Base-by-base conservation (phyloP, 495 filamentous ascomycete species). In the Aspergillus olivimuriae region DNA sequence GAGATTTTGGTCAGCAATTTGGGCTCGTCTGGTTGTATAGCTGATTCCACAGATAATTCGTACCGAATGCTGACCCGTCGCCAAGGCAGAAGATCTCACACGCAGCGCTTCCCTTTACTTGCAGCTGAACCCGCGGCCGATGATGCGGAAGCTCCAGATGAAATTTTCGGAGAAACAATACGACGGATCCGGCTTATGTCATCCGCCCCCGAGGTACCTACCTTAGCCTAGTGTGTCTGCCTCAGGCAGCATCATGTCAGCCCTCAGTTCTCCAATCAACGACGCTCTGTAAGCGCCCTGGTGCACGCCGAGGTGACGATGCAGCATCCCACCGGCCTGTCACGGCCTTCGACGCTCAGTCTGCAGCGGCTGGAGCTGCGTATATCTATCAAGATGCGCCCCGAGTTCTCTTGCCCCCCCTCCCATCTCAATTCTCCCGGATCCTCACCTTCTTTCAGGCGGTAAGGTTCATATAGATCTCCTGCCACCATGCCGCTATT, bases 401-500 rank as follows among this genome's bases (percentile, higher is more conserved):
- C 33, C 19, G 19, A 35, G 12, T 26, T 23, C 32, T 42, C 17
- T 46, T 26, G 11, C 33, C 38, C 37, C 38, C 8, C 31, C 35
- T 34, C 18, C 36, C 38, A 20, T 21, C 34, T 31, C 34, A 3
- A 31, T 34, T 42, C 35, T 15, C 17, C 43, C 35, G 19, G 32
- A 20, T 48, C 18, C 20, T 39, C 39, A 31, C 24, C 11, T 11
- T 11, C 24, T 11, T 6, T 28, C 24, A 5, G 24, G 5, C 24
- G 6, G 11, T 28, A 28, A 5, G 24, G 24, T 5, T 28, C 24
- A 11, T 28, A 28, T 28, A 5, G 24, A 5, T 28, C 24, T 11
- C 11, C n/a, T n/a, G 30, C 45, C 53, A 62, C 22, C 42, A 95
- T 95, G 89, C 85, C 89, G 59, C 78, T 75, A 49, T 72, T 76